These are phyloP conservation scores for Arthonia radiata DNA, from an alignment of 495 filamentous ascomycete species.

Conservation along the genomic window DNA sequence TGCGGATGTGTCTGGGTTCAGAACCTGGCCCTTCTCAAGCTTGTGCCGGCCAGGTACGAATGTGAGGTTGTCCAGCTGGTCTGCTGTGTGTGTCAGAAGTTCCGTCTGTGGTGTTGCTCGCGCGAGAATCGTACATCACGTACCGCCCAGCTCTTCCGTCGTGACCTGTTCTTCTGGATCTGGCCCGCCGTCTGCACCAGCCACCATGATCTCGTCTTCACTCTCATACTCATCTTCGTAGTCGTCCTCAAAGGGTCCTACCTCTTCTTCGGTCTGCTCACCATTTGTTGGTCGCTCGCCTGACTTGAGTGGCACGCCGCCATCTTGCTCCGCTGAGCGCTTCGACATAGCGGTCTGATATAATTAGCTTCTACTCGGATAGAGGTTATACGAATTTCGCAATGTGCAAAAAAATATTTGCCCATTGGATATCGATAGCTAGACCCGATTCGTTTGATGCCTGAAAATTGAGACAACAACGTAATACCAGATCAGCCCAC, in stretches of 20 bases:
- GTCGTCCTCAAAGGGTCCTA: constrained; percentile 84
- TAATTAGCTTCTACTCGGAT: background rate
- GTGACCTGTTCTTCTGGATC: constrained; percentile 84
- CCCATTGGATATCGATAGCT: too few species aligned
- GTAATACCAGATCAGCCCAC: too few species aligned
- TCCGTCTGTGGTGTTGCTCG: background rate
- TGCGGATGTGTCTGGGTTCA: constrained; percentile 68
- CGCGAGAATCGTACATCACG: constrained; percentile 7
- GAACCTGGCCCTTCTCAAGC: constrained; percentile 65
- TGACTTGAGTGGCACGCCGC: constrained; percentile 17
- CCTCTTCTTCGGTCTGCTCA: constrained; percentile 24
- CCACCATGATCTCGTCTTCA: constrained; percentile 87
- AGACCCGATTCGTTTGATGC: too few species aligned
- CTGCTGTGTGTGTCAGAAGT: constrained; percentile 27
- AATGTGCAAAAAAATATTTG: too few species aligned
- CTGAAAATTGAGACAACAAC: too few species aligned
- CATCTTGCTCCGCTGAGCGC: constrained; percentile 16
- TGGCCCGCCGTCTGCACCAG: constrained; percentile 74
- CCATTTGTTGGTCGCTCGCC: constrained; percentile 15
- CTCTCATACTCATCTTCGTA: constrained; percentile 95
- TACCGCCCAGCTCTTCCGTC: constrained; percentile 51
- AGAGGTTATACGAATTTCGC: too few species aligned
- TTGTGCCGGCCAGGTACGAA: constrained; percentile 83
- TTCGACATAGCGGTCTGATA: constrained; percentile 14
- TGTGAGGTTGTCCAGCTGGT: constrained; percentile 78